Evolutionary conservation across 768 basidiomycete genomes (phyloP), one percentile per base, ranked within the genome.

Genomic region (Tulasnella sp.): DNA sequence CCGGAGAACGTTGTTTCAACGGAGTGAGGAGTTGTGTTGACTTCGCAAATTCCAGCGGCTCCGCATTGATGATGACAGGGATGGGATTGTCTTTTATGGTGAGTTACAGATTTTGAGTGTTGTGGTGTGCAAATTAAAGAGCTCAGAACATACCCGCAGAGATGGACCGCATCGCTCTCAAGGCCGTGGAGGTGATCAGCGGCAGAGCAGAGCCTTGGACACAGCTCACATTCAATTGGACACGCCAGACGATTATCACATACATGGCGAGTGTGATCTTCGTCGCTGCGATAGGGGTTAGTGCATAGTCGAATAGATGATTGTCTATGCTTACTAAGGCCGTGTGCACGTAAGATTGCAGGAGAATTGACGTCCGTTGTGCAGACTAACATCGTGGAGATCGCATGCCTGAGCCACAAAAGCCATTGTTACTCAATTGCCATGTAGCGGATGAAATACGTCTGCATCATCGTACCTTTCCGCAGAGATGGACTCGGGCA

Each of bases 1-100:
- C 88, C 88, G 0, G 83, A 84, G 74, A 89, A 89, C 0, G 86
- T 88, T 4, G 87, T 85, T 75, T 88, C 85, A 40, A 89, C 83
- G 0, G 87, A 85, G 68, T 85, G 83, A 0, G 88, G 88, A 0
- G 83, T 80, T 0, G 84, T 86, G 68, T 87, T 84, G 12, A 89
- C 87, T 52, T 87, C 81, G 70, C 88, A 89, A 22, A 84, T 85
- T 3, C 88, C 88, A 0, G 76, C 75, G 0, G 82, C 79, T 19
- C 78, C 74, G 72, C 88, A 89, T 1, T 79, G 42, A 0, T 81
- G 77, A 19, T 75, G 63, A 74, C 87, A 88, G 22, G 80, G 70
- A 76, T 88, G 87, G n/a, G 81, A 79, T 80, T 88, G 83, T 1
- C 87, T 34, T 4, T 14, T 4, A 71, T n/a, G 12, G 29, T n/a